Base-by-base conservation (phyloP, 2,329 filamentous ascomycete genomes). In the Fusarium gaditjirri region DNA sequence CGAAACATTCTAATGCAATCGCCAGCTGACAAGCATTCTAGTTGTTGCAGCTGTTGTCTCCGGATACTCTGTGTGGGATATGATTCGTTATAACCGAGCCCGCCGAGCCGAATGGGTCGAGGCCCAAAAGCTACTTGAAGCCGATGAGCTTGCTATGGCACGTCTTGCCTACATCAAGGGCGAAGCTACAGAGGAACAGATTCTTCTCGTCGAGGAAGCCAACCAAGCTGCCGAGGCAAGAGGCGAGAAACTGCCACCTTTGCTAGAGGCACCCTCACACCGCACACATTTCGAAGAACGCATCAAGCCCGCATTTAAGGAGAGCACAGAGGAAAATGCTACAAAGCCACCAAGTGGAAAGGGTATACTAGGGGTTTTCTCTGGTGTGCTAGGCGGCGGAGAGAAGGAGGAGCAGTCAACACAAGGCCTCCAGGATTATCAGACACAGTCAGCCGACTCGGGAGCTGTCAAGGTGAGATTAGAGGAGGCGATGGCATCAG, bases 121-220 rank as follows among this genome's bases (percentile, higher is more conserved):
- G 65, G 83, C 87, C 60, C 87, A 89, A 77, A 84, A 84, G 79
- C 81, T 84, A 68, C 82, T 89, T 77, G 84, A 86, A 56, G 84
- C 83, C 75, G 87, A 89, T 81, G 83, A 84, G 71, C 85, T 90
- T 61, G 85, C 87, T 71, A 84, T 85, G 69, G 88, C 88, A 55
- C 88, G 88, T 35, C 81, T 90, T 23, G 88, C 88, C 66, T 90
- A 89, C 81, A 87, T 90, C 82, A 86, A 85, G 68, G 87, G 87
- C 77, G 83, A 84, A 39, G 88, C 88, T 31, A 87, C 85, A 61
- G 84, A 86, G 47, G 87, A 88, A 50, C 88, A 90, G 79, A 83
- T 86, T 55, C 77, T 80, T 36, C 83, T 90, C 62, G 88, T 90
- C 54, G 88, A 90, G 73, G 87, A 89, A 61, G 86, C 87, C 67